Evolutionary conservation across 1,284 basidiomycete species (phyloP).

Genomic region (Nidula niveotomentosa): DNA sequence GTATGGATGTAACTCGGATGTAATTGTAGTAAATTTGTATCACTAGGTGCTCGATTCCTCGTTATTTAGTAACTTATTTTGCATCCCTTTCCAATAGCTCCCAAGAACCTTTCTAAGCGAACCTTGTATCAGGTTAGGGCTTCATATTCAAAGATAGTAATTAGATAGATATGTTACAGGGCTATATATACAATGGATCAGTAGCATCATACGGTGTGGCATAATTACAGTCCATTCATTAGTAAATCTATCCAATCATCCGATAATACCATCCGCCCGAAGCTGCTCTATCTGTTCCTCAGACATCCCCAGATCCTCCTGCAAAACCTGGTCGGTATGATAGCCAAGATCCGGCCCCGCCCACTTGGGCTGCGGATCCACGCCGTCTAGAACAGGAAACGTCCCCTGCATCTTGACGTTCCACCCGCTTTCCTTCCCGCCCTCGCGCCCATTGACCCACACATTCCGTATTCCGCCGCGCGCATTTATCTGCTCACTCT

Average conservation of each 20-base stretch:
- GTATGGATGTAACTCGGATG: constrained; percentile 34
- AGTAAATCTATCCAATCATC: constrained; percentile 15
- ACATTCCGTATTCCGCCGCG: constrained; percentile 62
- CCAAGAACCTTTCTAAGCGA: too few relatives aligned
- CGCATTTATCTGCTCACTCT: constrained; percentile 52
- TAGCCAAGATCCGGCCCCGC: constrained; percentile 65
- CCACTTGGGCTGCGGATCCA: constrained; percentile 57
- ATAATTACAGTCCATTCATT: not conserved
- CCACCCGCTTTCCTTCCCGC: constrained; percentile 38
- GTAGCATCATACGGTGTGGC: not conserved
- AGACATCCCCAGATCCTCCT: constrained; percentile 45
- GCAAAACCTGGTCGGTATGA: constrained; percentile 62
- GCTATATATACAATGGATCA: not conserved
- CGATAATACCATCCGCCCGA: constrained; percentile 46
- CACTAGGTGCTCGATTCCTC: too few relatives aligned
- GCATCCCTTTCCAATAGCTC: too few relatives aligned
- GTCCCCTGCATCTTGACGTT: constrained; percentile 65
- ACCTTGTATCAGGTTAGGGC: too few relatives aligned
- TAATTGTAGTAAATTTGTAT: too few relatives aligned
- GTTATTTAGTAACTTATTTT: too few relatives aligned
- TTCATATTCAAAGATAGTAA: too few relatives aligned
- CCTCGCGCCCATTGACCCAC: constrained; percentile 34
- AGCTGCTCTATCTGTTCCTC: constrained; percentile 41
- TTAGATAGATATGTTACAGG: too few relatives aligned
- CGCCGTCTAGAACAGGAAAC: constrained; percentile 59